phyloP scores from a whole-genome alignment of 306 rosid species.

The Glycyrrhiza uralensis region DNA sequence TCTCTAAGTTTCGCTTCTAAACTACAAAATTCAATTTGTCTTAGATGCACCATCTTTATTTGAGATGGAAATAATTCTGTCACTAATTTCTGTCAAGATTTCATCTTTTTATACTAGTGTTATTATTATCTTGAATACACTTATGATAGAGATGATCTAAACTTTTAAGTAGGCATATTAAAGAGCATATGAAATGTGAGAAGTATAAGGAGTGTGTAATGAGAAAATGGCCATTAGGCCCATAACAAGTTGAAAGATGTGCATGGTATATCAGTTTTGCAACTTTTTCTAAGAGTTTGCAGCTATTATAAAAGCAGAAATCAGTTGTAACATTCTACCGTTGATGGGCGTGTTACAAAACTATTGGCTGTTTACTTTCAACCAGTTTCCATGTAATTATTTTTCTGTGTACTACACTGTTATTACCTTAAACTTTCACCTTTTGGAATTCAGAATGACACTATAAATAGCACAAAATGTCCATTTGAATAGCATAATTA shows the following conservation, averaged over 20 bases:
- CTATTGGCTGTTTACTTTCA: background rate
- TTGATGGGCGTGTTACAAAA: background rate
- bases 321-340: background rate
- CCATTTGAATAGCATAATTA: background rate
- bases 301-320: background rate
- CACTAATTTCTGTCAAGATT: too few relatives aligned
- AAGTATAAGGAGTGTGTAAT: background rate
- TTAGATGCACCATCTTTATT: too few relatives aligned
- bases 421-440: too few relatives aligned
- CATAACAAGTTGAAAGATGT: background rate
- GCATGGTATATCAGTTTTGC: background rate
- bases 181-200: background rate
- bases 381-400: background rate
- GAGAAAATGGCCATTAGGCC: background rate
- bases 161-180: background rate
- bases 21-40: too few relatives aligned
- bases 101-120: too few relatives aligned
- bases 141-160: background rate
- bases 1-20: too few relatives aligned
- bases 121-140: background rate
- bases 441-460: background rate
- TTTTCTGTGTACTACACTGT: background rate
- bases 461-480: background rate
- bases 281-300: background rate
- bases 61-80: too few relatives aligned